Percentiles rank a stretch among this genome's conserved stretches.
Evolutionary conservation across 2,329 filamentous ascomycete genomes (phyloP).

Genomic region (Xylaria sp.): DNA sequence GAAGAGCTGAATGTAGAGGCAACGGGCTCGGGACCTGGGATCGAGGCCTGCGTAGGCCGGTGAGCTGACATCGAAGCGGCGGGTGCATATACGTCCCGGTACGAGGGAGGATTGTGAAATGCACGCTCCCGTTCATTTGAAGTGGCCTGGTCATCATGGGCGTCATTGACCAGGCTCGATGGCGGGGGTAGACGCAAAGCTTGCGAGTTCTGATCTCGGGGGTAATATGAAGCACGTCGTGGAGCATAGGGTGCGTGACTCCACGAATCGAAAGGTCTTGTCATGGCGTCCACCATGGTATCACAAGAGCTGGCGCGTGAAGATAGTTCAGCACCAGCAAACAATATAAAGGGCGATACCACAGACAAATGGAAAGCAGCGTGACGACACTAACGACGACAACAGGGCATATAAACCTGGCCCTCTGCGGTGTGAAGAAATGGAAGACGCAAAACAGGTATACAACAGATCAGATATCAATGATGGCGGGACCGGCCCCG

Average conservation of each 20-base stretch:
- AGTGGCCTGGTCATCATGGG: constrained; percentile 35
- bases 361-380: constrained; percentile 4
- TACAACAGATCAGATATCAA: constrained; percentile 34
- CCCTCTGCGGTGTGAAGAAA: constrained; percentile 19
- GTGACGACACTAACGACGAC: constrained; percentile 11
- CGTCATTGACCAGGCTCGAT: constrained; percentile 42
- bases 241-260: constrained; percentile 44
- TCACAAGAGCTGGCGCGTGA: constrained; percentile 40
- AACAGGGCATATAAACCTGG: constrained; percentile 36
- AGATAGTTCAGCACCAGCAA: constrained; percentile 40
- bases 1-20: constrained; percentile 34
- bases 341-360: constrained; percentile 36
- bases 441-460: constrained; percentile 14
- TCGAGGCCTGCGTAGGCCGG: constrained; percentile 37
- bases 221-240: constrained; percentile 42
- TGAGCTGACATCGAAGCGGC: constrained; percentile 37
- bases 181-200: constrained; percentile 44
- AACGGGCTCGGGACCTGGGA: constrained; percentile 32
- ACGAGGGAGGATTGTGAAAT: constrained; percentile 36
- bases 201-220: constrained; percentile 42
- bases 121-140: constrained; percentile 38
- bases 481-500: constrained; percentile 37
- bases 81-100: constrained; percentile 39
- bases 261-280: constrained; percentile 46
- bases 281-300: constrained; percentile 49